Percentiles rank a stretch among this genome's conserved stretches.
These are phyloP conservation scores for Mortierella sp. DNA, from an alignment of 371 early-diverging fungal species.

Conservation along the genomic window DNA sequence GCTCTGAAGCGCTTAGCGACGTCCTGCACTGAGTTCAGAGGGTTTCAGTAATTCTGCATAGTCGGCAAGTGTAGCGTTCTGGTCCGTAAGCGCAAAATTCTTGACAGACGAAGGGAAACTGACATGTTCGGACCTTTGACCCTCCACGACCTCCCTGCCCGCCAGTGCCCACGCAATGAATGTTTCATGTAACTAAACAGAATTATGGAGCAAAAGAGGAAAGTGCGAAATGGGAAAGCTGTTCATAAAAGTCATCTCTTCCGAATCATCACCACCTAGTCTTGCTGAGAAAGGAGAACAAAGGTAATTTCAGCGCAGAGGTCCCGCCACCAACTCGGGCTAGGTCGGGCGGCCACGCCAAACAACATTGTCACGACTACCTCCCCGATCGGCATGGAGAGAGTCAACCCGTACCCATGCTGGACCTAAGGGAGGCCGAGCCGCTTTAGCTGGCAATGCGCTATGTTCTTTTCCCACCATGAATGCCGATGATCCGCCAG, in stretches of 20 bases:
- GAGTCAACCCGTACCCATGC: conserved; percentile 38
- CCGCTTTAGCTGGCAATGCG: conserved; percentile 39
- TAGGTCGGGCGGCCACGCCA: conserved; percentile 42
- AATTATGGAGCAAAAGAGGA: conserved; percentile 16
- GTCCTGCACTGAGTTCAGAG: conserved; percentile 22
- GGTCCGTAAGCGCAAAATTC: conserved; percentile 32
- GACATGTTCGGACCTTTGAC: conserved; percentile 26
- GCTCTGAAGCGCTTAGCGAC: conserved; percentile 23
- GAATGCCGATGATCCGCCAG: conserved; percentile 37
- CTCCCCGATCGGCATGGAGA: conserved; percentile 43
- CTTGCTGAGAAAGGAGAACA: conserved; percentile 36
- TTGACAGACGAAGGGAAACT: conserved; percentile 38
- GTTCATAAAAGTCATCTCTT: conserved; percentile 18
- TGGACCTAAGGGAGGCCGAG: conserved; percentile 29
- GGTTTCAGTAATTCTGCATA: conserved; percentile 24
- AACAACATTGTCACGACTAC: conserved; percentile 51
- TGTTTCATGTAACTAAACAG: conserved; percentile 14
- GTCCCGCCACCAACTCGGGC: conserved; percentile 45
- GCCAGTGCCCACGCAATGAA: conserved; percentile 33
- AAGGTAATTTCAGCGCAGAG: conserved; percentile 42
- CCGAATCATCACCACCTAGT: conserved; percentile 9
- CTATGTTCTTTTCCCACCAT: conserved; percentile 31
- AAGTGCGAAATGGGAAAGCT: conserved; percentile 15
- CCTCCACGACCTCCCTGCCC: conserved; percentile 18
- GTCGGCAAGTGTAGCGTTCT: conserved; percentile 27